phyloP scores from a whole-genome alignment of 352 stramenopile species.

The Phytophthora podocarpi region DNA sequence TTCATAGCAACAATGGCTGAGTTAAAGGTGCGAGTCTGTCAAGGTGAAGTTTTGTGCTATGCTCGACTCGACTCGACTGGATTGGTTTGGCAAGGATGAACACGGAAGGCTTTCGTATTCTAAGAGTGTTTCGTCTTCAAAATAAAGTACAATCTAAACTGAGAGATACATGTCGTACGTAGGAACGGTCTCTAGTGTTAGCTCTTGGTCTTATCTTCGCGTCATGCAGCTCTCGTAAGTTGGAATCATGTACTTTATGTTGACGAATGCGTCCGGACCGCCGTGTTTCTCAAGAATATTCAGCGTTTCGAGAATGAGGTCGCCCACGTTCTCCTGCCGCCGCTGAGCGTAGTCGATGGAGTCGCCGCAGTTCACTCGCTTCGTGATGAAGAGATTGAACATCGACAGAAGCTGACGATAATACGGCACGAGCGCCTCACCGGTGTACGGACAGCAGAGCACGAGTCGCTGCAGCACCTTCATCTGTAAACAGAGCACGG shows the following conservation, averaged over 20 bases:
- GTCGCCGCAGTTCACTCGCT: conserved; percentile 93
- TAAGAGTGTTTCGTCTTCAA: conserved; percentile 25
- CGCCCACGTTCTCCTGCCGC: conserved; percentile 87
- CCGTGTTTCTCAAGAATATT: conserved; percentile 88
- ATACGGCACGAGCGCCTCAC: conserved; percentile 91
- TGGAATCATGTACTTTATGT: conserved; percentile 98
- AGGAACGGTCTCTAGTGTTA: background rate
- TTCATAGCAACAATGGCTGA: too few species aligned
- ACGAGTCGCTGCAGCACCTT: conserved; percentile 82
- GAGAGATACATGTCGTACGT: too few species aligned
- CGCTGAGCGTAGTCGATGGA: conserved; percentile 93
- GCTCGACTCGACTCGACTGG: background rate
- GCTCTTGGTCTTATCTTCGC: conserved; percentile 14
- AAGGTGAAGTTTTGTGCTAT: conserved; percentile 7
- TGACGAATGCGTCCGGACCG: conserved; percentile 90
- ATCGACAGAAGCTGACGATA: conserved; percentile 92
- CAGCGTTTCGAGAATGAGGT: conserved; percentile 91
- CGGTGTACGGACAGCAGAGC: conserved; percentile 71
- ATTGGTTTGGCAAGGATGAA: background rate
- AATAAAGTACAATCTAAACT: conserved; percentile 15
- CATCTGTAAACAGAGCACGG: conserved; percentile 78
- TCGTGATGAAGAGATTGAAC: conserved; percentile 92
- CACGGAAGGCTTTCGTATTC: conserved; percentile 3
- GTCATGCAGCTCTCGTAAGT: conserved; percentile 93
- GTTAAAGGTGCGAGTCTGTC: background rate